phyloP scores from a whole-genome alignment of 1,139 yeast genomes.

The Geotrichum phurueaensis region DNA sequence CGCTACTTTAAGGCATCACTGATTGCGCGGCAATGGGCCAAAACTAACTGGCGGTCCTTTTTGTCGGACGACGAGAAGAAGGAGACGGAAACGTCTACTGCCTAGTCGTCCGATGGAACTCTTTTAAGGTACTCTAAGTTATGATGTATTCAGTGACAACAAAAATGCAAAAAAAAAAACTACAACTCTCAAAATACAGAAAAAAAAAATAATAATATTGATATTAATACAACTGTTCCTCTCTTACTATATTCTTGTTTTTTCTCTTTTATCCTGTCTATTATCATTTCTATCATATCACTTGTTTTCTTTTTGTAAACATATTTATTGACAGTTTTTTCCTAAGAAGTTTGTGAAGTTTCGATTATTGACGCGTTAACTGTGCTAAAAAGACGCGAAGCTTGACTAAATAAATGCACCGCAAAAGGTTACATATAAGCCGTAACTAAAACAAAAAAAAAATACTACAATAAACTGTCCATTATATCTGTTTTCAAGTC shows the following conservation, averaged over 20 bases:
- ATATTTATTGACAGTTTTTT: too few relatives aligned
- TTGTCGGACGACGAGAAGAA: background rate
- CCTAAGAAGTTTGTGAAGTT: too few relatives aligned
- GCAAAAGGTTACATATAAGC: too few relatives aligned
- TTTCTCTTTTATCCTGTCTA: background rate
- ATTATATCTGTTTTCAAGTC: background rate
- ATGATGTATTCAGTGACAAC: background rate
- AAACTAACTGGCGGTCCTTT: slow-evolving; percentile 35
- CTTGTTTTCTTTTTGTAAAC: background rate
- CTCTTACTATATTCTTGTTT: too few relatives aligned
- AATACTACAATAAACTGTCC: too few relatives aligned
- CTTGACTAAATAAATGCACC: too few relatives aligned
- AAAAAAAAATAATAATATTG: background rate
- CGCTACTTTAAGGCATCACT: slow-evolving; percentile 88
- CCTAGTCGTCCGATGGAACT: background rate
- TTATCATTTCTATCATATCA: background rate
- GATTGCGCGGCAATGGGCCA: slow-evolving; percentile 88
- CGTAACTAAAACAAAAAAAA: too few relatives aligned
- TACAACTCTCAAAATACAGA: background rate
- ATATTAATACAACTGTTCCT: background rate
- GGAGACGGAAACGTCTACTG: background rate
- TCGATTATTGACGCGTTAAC: too few relatives aligned
- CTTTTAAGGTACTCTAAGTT: background rate
- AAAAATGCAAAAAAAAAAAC: background rate
- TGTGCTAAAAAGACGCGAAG: too few relatives aligned